These are phyloP conservation scores for Cercophora samala DNA, from an alignment of 495 filamentous ascomycete genomes.

Conservation along the genomic window DNA sequence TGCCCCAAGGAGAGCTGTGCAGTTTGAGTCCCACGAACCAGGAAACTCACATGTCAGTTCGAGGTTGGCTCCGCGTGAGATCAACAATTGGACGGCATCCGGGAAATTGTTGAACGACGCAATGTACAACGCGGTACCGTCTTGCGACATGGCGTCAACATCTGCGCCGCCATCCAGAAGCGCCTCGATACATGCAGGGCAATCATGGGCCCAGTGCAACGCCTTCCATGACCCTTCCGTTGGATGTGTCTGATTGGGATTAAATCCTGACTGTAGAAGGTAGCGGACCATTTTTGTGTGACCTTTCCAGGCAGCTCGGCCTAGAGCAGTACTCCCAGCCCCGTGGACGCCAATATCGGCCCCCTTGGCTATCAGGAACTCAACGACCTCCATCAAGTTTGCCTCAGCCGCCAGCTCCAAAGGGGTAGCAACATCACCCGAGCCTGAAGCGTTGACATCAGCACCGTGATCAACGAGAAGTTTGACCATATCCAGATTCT, in stretches of 20 bases:
- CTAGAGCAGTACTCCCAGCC: neutral
- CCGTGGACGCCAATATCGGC: neutral
- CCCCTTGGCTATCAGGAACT: neutral
- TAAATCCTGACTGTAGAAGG: neutral
- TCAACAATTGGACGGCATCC: neutral
- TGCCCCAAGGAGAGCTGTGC: neutral
- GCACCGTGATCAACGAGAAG: neutral
- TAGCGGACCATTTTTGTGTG: neutral
- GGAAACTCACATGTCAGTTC: neutral
- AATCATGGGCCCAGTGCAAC: neutral
- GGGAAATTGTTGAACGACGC: neutral
- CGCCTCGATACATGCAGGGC: neutral
- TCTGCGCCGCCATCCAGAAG: neutral
- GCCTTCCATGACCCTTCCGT: neutral
- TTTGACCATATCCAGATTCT: neutral
- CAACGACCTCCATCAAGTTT: neutral
- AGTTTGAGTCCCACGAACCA: neutral
- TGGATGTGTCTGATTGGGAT: neutral
- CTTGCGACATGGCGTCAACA: neutral
- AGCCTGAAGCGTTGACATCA: neutral
- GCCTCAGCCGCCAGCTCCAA: neutral
- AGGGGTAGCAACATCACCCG: neutral
- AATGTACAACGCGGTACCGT: neutral
- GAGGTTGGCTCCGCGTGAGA: neutral
- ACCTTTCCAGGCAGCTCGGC: neutral